phyloP scores from a whole-genome alignment of 129 eudicot species.

The Saposhnikovia divaricata region DNA sequence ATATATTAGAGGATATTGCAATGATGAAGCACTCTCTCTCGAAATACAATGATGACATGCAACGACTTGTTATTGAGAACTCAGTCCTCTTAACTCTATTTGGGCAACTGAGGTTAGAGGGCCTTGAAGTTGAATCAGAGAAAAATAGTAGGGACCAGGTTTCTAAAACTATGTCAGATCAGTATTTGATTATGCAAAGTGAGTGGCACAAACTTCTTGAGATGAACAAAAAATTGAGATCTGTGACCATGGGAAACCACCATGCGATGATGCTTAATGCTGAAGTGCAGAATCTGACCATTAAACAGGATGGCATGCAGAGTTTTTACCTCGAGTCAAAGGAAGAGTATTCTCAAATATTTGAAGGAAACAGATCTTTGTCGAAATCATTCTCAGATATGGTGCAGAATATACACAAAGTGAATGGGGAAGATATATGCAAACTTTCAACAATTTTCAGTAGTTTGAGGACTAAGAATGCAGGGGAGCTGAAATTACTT shows the following conservation, averaged over 20 bases:
- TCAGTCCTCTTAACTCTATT: constrained; percentile 46
- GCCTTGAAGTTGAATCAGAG: constrained; percentile 42
- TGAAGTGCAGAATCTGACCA: constrained; percentile 27
- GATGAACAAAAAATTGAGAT: constrained; percentile 31
- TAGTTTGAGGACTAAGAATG: constrained; percentile 35
- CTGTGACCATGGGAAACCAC: constrained; percentile 21
- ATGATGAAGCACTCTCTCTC: constrained; percentile 37
- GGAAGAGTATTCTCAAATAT: constrained; percentile 23
- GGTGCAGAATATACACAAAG: constrained; percentile 32
- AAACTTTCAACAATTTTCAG: constrained; percentile 31
- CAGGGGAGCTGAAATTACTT: constrained; percentile 26
- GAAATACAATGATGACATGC: constrained; percentile 49
- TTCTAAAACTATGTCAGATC: constrained; percentile 20
- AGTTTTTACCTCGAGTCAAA: constrained; percentile 20
- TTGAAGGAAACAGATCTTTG: constrained; percentile 30
- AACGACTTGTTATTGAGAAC: constrained; percentile 59
- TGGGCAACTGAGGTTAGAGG: constrained; percentile 41
- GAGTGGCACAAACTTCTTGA: constrained; percentile 41
- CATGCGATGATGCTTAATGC: constrained; percentile 17
- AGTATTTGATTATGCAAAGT: constrained; percentile 26
- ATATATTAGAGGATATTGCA: constrained; percentile 34
- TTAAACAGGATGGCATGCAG: constrained; percentile 26
- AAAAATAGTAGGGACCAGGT: constrained; percentile 28
- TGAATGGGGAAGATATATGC: constrained; percentile 31
- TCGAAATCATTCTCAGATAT: constrained; percentile 22